phyloP scores from a whole-genome alignment of 257 asterid genomes.

The Primulina tabacum region DNA sequence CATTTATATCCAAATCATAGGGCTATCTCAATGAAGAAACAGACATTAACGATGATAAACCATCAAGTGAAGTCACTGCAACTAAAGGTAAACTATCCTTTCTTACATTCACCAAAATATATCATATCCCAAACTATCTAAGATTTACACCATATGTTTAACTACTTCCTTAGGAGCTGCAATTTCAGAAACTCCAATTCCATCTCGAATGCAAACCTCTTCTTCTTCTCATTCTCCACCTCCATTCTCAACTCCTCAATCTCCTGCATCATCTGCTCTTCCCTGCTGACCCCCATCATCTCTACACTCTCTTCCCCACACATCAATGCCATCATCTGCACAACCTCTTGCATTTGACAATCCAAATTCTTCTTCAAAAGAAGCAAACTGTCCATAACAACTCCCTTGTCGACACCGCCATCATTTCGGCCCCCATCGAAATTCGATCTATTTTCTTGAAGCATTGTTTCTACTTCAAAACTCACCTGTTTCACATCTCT shows the following conservation, averaged over 20 bases:
- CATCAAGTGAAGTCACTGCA: too few relatives aligned
- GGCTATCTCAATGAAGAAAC: too few relatives aligned
- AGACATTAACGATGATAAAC: too few relatives aligned
- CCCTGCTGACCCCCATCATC: slow-evolving; percentile 24
- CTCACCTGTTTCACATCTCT: slow-evolving; percentile 30
- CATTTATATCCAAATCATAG: too few relatives aligned
- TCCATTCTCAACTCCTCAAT: slow-evolving; percentile 43
- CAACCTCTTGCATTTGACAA: slow-evolving; percentile 49
- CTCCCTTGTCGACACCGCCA: slow-evolving; percentile 24
- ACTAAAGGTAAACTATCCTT: too few relatives aligned
- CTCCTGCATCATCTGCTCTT: slow-evolving; percentile 48
- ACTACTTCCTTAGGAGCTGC: slow-evolving; percentile 30
- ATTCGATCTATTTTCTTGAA: slow-evolving; percentile 27
- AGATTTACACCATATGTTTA: too few relatives aligned
- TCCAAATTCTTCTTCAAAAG: slow-evolving; percentile 56
- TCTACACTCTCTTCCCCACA: slow-evolving; percentile 36
- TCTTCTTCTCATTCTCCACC: slow-evolving; percentile 59
- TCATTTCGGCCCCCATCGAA: not conserved
- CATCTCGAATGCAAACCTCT: slow-evolving; percentile 44
- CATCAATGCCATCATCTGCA: slow-evolving; percentile 35
- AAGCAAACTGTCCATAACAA: slow-evolving; percentile 40
- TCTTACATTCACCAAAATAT: too few relatives aligned
- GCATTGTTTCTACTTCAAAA: slow-evolving; percentile 32
- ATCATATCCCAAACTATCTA: too few relatives aligned
- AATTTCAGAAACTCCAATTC: slow-evolving; percentile 54